Conservation (phyloP, 2,329 filamentous ascomycete species). For the Apiospora kogelbergensis region DNA sequence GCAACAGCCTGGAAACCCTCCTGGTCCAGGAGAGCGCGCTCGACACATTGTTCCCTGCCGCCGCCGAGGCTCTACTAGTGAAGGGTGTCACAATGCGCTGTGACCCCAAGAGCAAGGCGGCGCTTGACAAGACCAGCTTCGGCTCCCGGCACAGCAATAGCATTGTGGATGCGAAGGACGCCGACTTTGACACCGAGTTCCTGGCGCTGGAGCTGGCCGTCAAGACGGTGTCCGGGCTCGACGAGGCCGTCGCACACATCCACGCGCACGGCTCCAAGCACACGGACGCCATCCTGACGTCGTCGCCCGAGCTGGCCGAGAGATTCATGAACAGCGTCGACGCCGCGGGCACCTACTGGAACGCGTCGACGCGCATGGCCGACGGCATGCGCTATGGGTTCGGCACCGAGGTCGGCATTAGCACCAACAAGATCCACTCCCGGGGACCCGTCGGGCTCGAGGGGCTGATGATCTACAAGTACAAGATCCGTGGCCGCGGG, state of each 20-base stretch:
- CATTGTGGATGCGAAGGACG: conserved; percentile 64
- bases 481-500: conserved; percentile 80
- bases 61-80: conserved; percentile 71
- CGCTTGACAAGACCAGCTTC: conserved; percentile 46
- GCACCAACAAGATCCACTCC: conserved; percentile 97
- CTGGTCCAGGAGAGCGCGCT: conserved; percentile 77
- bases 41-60: conserved; percentile 63
- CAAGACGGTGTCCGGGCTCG: conserved; percentile 69
- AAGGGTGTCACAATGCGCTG: conserved; percentile 84
- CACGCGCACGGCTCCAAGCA: conserved; percentile 91
- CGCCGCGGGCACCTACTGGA: conserved; percentile 94
- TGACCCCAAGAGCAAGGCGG: conserved; percentile 67
- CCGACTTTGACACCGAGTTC: conserved; percentile 87
- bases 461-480: conserved; percentile 96
- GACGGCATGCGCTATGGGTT: conserved; percentile 98
- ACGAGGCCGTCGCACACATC: conserved; percentile 82
- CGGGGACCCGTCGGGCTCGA: conserved; percentile 91
- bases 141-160: neutral
- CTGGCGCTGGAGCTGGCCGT: conserved; percentile 81
- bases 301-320: conserved; percentile 66
- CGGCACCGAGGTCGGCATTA: conserved; percentile 96
- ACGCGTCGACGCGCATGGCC: conserved; percentile 89
- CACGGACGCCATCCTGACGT: conserved; percentile 87
- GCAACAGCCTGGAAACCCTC: conserved; percentile 91
- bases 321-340: conserved; percentile 84